These are phyloP conservation scores for Pichia occidentalis DNA, from an alignment of 805 yeast species.

Conservation along the genomic window DNA sequence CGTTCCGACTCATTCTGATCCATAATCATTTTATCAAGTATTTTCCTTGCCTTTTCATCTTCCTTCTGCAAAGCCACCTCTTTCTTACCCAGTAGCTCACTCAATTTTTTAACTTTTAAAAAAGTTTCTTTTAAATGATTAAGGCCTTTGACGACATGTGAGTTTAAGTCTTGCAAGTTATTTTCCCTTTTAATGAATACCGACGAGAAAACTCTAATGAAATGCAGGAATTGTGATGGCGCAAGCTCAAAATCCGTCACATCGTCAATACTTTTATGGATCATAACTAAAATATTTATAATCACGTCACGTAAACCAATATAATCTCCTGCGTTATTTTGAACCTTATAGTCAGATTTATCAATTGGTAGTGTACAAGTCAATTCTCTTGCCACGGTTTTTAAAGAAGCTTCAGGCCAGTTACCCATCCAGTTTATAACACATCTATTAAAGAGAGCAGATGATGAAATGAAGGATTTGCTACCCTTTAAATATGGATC, in stretches of 20 bases:
- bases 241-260: slow-evolving; percentile 15
- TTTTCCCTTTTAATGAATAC: slow-evolving; percentile 38
- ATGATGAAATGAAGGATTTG: slow-evolving; percentile 60
- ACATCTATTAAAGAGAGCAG: slow-evolving; percentile 86
- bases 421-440: slow-evolving; percentile 85
- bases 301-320: slow-evolving; percentile 32
- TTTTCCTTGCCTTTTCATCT: slow-evolving; percentile 60
- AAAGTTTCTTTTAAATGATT: slow-evolving; percentile 74
- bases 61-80: slow-evolving; percentile 44
- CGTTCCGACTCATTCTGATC: slow-evolving; percentile 93
- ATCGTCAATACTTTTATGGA: slow-evolving; percentile 34
- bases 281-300: slow-evolving; percentile 37
- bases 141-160: slow-evolving; percentile 67
- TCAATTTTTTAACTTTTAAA: slow-evolving; percentile 57
- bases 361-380: slow-evolving; percentile 44
- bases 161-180: slow-evolving; percentile 56
- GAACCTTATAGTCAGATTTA: slow-evolving; percentile 34
- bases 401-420: slow-evolving; percentile 53
- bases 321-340: slow-evolving; percentile 18
- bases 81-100: slow-evolving; percentile 47
- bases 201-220: slow-evolving; percentile 39
- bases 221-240: slow-evolving; percentile 53
- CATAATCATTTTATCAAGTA: slow-evolving; percentile 66
- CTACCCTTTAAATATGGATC: slow-evolving; percentile 35
- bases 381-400: slow-evolving; percentile 39